Conservation (phyloP, 1,284 basidiomycete species). For the Papiliotrema nemorosa region DNA sequence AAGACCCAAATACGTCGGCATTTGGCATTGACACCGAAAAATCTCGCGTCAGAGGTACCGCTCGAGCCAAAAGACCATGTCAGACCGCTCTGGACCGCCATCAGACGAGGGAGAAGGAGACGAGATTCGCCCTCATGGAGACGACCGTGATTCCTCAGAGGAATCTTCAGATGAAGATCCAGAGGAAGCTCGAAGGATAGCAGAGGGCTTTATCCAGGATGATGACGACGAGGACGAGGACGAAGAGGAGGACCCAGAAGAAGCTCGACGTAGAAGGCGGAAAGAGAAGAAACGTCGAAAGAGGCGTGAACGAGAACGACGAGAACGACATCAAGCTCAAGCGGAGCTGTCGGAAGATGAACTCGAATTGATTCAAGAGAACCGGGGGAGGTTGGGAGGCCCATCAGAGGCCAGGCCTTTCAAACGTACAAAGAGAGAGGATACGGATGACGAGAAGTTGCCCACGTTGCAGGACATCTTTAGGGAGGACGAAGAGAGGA, state of each 20-base stretch:
- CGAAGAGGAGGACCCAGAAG: conserved; percentile 30
- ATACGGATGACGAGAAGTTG: conserved; percentile 44
- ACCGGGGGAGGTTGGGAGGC: conserved; percentile 64
- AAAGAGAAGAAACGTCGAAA: conserved; percentile 25
- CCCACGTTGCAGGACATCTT: conserved; percentile 44
- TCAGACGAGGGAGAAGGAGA: conserved; percentile 50
- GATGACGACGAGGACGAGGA: conserved; percentile 48
- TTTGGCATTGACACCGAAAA: no score
- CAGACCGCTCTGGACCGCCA: conserved; percentile 27
- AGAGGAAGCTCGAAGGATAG: conserved; percentile 45
- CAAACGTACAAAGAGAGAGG: conserved; percentile 38
- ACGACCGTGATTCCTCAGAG: conserved; percentile 48
- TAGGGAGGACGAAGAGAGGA: conserved; percentile 40
- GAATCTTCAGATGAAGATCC: conserved; percentile 49
- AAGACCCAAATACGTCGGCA: no score
- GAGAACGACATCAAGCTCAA: conserved; percentile 23
- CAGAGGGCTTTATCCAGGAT: conserved; percentile 49
- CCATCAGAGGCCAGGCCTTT: conserved; percentile 33
- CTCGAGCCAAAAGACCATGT: conserved; percentile 24
- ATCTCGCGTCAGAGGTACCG: no score
- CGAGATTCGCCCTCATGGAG: conserved; percentile 45
- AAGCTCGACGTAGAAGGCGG: conserved; percentile 18
- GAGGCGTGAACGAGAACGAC: conserved; percentile 40
- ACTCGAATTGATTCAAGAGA: conserved; percentile 89
- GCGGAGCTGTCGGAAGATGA: conserved; percentile 74